Conservation (phyloP, 768 basidiomycete species). For the Kwoniella botswanensis region DNA sequence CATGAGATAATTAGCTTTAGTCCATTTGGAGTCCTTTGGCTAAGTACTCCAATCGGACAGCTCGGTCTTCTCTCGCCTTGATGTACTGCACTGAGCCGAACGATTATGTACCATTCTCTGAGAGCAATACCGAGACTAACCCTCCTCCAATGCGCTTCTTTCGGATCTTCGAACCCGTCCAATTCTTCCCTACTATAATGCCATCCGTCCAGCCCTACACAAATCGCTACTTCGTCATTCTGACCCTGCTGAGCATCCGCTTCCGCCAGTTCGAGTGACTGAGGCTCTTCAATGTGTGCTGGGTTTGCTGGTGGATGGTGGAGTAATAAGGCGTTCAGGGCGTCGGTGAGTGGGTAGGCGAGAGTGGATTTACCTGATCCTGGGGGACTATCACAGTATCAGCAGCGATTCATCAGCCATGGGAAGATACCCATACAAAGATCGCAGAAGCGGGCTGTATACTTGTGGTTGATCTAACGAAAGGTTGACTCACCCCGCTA, state of each 20-base stretch:
- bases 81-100: neutral
- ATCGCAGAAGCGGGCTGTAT: too few species aligned
- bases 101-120: neutral
- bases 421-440: too few species aligned
- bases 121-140: constrained; percentile 28
- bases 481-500: constrained; percentile 29
- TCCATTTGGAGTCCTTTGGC: neutral
- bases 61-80: too few species aligned
- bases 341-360: constrained; percentile 66
- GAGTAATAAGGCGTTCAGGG: constrained; percentile 63
- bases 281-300: constrained; percentile 14
- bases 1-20: neutral
- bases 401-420: too few species aligned
- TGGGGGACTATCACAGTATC: constrained; percentile 59
- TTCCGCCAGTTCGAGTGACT: neutral
- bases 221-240: constrained; percentile 62
- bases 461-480: neutral
- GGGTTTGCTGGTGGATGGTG: constrained; percentile 23
- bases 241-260: neutral
- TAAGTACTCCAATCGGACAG: too few species aligned
- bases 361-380: constrained; percentile 87
- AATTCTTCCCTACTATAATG: constrained; percentile 81
- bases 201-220: constrained; percentile 90
- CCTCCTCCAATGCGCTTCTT: constrained; percentile 75
- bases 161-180: constrained; percentile 68